Conservation (phyloP, 768 basidiomycete genomes). For the Solioccasus polychromus region DNA sequence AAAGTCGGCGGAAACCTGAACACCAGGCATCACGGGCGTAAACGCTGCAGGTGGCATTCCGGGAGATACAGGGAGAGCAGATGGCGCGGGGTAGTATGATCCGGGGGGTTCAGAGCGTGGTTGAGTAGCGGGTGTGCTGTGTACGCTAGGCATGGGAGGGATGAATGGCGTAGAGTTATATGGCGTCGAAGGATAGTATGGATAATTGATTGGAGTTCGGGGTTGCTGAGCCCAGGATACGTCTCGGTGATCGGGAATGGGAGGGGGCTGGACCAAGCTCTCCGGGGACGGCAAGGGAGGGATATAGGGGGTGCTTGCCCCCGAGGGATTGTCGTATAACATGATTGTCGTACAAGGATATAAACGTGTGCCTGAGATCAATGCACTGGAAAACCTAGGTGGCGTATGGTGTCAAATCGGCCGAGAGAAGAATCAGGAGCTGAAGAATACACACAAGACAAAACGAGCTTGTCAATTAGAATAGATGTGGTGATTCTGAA, state of each 20-base stretch:
- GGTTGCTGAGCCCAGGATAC: conserved; percentile 36
- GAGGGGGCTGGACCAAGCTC: conserved; percentile 32
- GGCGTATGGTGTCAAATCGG: conserved; percentile 11
- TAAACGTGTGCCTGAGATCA: conserved; percentile 17
- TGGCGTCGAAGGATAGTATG: conserved; percentile 38
- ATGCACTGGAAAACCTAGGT: conserved; percentile 23
- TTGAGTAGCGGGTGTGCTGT: conserved; percentile 23
- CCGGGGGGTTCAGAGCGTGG: conserved; percentile 26
- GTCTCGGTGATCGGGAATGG: conserved; percentile 32
- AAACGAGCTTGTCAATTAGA: conserved; percentile 5
- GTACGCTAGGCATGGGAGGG: conserved; percentile 30
- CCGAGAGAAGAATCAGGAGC: not conserved
- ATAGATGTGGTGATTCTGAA: conserved; percentile 9
- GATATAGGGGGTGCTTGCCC: conserved; percentile 36
- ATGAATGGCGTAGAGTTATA: conserved; percentile 39
- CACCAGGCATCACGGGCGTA: conserved; percentile 3
- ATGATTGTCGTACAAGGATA: conserved; percentile 23
- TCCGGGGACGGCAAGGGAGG: conserved; percentile 39
- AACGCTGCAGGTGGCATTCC: conserved; percentile 9
- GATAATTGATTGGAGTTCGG: conserved; percentile 35
- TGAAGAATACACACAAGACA: conserved; percentile 14
- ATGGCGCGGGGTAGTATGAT: conserved; percentile 32
- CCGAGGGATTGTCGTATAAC: conserved; percentile 30
- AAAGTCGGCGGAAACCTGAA: conserved; percentile 28
- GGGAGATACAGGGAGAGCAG: conserved; percentile 25